Evolutionary conservation across 2,329 filamentous ascomycete genomes (phyloP), one percentile per base, ranked within the genome.

Genomic region (Neurospora crassa): DNA sequence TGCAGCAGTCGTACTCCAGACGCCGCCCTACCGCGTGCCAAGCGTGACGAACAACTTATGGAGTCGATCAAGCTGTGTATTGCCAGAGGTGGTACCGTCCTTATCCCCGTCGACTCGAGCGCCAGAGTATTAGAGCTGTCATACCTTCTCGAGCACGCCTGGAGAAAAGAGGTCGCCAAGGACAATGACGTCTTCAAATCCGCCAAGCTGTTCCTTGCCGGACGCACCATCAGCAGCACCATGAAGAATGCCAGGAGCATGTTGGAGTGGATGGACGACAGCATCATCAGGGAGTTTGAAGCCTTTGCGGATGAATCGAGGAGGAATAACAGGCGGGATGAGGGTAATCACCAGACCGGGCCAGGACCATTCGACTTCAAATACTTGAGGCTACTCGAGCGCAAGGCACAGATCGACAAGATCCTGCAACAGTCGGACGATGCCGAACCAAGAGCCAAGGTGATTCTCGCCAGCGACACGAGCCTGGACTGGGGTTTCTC

Each of bases 191-290:
- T 82, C 1, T 81, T 91, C 18, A 84, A 84, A 70, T 81, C 83
- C 0, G 83, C 87, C 0, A 88, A 86, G 76, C 84, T 97, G 0
- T 97, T 94, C 78, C 84, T 99, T 63, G 95, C 94, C 0, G 94
- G 94, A 47, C 91, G 90, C 72, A 97, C 93, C 73, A 92, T 93
- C 74, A 91, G 92, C 71, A 94, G 93, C 73, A 97, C 94, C 0
- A 92, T 98, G 86, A 88, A 93, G 69, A 93, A 97, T 75, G 92
- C 95, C 37, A 88, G 94, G 75, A 97, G 95, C 79, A 97, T 99
- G 92, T 84, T 99, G 41, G 96, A 99, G 79, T 99, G 96, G 96
- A 98, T 99, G 94, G 94, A 98, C 78, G 94, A 97, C 78, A 91
- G 90, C 71, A 96, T 99, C 72, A 91, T 97, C 59, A 90, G 94